phyloP scores from a whole-genome alignment of 257 asterid species.

The Ophiorrhiza pumila region DNA sequence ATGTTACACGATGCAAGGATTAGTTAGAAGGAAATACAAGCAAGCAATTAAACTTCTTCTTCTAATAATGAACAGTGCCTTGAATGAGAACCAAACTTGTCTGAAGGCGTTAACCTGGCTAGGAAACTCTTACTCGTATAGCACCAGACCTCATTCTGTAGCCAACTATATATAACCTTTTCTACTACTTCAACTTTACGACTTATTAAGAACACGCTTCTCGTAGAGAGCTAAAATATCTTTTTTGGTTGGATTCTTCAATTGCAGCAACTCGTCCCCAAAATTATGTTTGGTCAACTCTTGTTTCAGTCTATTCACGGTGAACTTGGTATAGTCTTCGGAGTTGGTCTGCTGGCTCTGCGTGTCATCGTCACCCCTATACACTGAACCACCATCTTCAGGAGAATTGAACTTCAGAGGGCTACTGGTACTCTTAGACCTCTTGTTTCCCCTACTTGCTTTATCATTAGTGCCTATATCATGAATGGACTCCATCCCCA shows the following conservation, averaged over 20 bases:
- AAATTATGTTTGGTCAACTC: slow-evolving; percentile 66
- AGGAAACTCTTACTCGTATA: background rate
- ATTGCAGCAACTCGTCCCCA: slow-evolving; percentile 66
- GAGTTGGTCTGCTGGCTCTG: slow-evolving; percentile 51
- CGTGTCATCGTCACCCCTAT: slow-evolving; percentile 59
- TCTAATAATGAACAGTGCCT: background rate
- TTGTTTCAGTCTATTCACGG: slow-evolving; percentile 63
- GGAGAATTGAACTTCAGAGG: slow-evolving; percentile 53
- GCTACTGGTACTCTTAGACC: slow-evolving; percentile 72
- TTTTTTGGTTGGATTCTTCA: slow-evolving; percentile 64
- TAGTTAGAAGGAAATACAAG: background rate
- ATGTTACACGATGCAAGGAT: background rate
- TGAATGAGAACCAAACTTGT: background rate
- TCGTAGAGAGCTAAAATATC: slow-evolving; percentile 76
- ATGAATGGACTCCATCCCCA: slow-evolving; percentile 67
- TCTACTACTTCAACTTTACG: slow-evolving; percentile 14
- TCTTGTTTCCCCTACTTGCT: slow-evolving; percentile 52
- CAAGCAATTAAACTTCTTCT: background rate
- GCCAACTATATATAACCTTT: background rate
- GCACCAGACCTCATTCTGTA: background rate
- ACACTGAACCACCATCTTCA: slow-evolving; percentile 90
- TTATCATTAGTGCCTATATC: slow-evolving; percentile 50
- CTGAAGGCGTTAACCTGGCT: background rate
- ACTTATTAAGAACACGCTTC: slow-evolving; percentile 50
- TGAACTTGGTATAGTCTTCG: slow-evolving; percentile 66